Base-by-base conservation (phyloP, 2,329 filamentous ascomycete species). In the Alternaria gansuensis region DNA sequence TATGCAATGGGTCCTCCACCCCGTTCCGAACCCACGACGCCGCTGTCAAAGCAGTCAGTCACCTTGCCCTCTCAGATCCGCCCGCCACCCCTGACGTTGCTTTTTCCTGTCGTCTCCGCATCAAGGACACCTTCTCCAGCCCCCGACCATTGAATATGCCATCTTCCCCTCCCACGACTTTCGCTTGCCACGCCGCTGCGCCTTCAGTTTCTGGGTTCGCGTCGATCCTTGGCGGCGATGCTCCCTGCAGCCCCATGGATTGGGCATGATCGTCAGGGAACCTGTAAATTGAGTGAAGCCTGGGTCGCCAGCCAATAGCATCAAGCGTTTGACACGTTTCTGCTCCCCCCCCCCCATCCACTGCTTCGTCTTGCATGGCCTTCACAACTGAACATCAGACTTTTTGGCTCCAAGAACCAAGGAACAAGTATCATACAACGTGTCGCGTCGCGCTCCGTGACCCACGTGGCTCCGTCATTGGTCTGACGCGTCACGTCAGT, bases 231-330 rank as follows among this genome's bases (percentile, higher is more conserved):
- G 54, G 51, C 54, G 34, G 44, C 39, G 37, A 34, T 40, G 45
- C 58, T 52, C 50, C 61, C 58, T 64, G 61, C 59, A 62, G 51
- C 40, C n/a, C 48, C 48, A 36, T 39, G 48, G 41, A 50, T 54
- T 51, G 44, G 45, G 45, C 59, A 58, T 53, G 50, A 61, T 61
- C 45, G 52, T 48, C 52, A 54, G 59, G 50, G 50, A 54, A 54
- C 49, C 23, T 24, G 37, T 24, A 21, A 41, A 28, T 37, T 24
- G 37, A 41, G 34, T 37, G 40, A 57, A 40, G 49, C 48, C 49
- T 40, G 40, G 31, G 10, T 40, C 21, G 29, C 37, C 33, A 37
- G 51, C 61, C 54, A 62, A 64, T 64, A 51, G 49, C 41, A 40
- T 28, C 8, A 9, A 17, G n/a, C 34, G 41, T 39, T 46, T 44